Percentiles rank a stretch among this genome's conserved stretches.
These are phyloP conservation scores for Saturnispora diversa DNA, from an alignment of 805 yeast species.

Conservation along the genomic window DNA sequence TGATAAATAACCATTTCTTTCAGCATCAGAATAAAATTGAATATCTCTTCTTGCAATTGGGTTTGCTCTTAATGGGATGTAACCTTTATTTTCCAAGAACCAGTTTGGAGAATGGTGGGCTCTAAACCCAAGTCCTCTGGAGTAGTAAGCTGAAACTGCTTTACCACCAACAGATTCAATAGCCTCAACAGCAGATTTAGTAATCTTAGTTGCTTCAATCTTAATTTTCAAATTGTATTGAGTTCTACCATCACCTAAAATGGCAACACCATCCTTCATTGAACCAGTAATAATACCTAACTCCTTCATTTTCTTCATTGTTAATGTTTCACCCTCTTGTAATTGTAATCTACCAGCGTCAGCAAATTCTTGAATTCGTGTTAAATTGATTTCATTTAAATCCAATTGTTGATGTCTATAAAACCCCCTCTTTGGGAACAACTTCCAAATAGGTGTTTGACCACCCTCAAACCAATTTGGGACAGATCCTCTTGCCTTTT, in stretches of 20 bases:
- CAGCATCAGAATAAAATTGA: slow-evolving; percentile 62
- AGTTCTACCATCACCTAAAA: slow-evolving; percentile 58
- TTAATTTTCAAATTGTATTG: slow-evolving; percentile 51
- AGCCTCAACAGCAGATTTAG: slow-evolving; percentile 60
- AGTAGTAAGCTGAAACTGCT: slow-evolving; percentile 65
- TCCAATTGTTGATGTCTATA: slow-evolving; percentile 51
- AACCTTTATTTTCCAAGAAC: slow-evolving; percentile 61
- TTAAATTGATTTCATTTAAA: slow-evolving; percentile 55
- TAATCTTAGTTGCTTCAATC: slow-evolving; percentile 78
- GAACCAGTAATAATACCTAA: slow-evolving; percentile 66
- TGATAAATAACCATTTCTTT: slow-evolving; percentile 65
- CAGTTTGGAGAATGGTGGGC: slow-evolving; percentile 73
- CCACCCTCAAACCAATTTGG: slow-evolving; percentile 98
- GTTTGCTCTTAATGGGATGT: slow-evolving; percentile 75
- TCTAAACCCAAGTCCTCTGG: slow-evolving; percentile 51
- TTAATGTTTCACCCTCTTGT: slow-evolving; percentile 52
- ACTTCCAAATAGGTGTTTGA: slow-evolving; percentile 82
- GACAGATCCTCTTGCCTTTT: slow-evolving; percentile 87
- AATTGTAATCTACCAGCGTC: slow-evolving; percentile 56
- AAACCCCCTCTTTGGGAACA: slow-evolving; percentile 86
- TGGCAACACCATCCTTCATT: slow-evolving; percentile 70
- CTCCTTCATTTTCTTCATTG: slow-evolving; percentile 70
- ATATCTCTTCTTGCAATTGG: slow-evolving; percentile 80
- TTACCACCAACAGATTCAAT: slow-evolving; percentile 70
- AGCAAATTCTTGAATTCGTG: slow-evolving; percentile 63